Evolutionary conservation across 2,329 filamentous ascomycete genomes (phyloP), one percentile per base, ranked within the genome.

Genomic region (Tympanopsis confertula): DNA sequence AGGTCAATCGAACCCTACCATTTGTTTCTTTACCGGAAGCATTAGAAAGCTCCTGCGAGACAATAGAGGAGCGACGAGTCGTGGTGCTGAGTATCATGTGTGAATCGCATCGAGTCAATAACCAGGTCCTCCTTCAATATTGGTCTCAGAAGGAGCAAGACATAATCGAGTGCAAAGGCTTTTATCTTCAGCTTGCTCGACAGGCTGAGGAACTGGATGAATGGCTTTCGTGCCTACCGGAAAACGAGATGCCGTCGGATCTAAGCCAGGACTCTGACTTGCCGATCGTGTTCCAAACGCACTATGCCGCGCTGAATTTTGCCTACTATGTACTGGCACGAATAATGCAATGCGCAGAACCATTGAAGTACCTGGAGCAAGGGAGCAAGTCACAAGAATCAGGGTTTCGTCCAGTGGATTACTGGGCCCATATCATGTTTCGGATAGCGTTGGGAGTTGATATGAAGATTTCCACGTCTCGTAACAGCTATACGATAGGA

Each of bases 401-500:
- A n/a, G n/a, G n/a, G n/a, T n/a, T n/a, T n/a, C n/a, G n/a, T n/a
- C n/a, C n/a, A n/a, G n/a, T n/a, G n/a, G n/a, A 26, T 10, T 10
- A 26, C n/a, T 26, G 22, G 22, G n/a, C 22, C 22, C 22, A n/a
- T 10, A 10, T 26, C 22, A 7, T 26, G 7, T n/a, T 26, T 26
- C 22, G 22, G n/a, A 26, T 26, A 26, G n/a, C n/a, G 7, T 10
- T 7, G n/a, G 22, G 22, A 26, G 43, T 20, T 13, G 35, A 47
- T 19, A 43, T 47, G 17, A 36, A 38, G 3, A 43, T 35, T 0
- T 48, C 39, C 13, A 14, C 45, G 5, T 30, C 35, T 13, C 38
- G 35, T 20, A 50, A 51, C 24, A 50, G 20, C 39, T 51, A 46
- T 24, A 50, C 49, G 10, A 47, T 51, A n/a, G 49, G 49, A 5